phyloP scores from a whole-genome alignment of 192 early-diverging fungal species.

The Phycomyces nitens region DNA sequence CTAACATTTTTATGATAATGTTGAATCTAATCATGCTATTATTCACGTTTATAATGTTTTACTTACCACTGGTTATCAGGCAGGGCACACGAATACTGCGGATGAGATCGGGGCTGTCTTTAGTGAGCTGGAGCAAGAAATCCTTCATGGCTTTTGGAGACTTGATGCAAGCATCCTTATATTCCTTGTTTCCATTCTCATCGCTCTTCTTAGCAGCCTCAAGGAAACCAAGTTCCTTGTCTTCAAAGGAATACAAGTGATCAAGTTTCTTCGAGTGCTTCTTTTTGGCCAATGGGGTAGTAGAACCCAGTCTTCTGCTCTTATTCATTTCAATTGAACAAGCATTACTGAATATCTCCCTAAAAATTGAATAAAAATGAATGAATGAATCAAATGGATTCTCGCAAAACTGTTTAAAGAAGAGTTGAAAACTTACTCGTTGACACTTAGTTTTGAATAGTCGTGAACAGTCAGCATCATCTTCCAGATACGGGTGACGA shows the following conservation, averaged over 20 bases:
- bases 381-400: slow-evolving; percentile 2
- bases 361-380: not conserved
- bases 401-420: no score
- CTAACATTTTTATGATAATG: not conserved
- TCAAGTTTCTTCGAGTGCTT: not conserved
- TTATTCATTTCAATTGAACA: no score
- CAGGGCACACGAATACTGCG: not conserved
- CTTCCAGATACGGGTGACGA: no score
- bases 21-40: no score
- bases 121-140: not conserved
- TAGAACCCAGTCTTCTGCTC: no score
- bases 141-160: not conserved
- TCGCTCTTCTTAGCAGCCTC: not conserved
- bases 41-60: not conserved
- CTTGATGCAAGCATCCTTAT: not conserved
- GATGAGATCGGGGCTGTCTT: not conserved
- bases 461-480: no score
- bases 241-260: not conserved
- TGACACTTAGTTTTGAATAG: no score
- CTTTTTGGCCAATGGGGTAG: not conserved
- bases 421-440: not conserved
- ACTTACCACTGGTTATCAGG: not conserved
- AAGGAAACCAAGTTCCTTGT: not conserved
- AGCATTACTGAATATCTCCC: no score
- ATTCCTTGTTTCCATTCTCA: not conserved